Conservation (phyloP, 176 grass and related monocot genomes). For the Chloris gayana region DNA sequence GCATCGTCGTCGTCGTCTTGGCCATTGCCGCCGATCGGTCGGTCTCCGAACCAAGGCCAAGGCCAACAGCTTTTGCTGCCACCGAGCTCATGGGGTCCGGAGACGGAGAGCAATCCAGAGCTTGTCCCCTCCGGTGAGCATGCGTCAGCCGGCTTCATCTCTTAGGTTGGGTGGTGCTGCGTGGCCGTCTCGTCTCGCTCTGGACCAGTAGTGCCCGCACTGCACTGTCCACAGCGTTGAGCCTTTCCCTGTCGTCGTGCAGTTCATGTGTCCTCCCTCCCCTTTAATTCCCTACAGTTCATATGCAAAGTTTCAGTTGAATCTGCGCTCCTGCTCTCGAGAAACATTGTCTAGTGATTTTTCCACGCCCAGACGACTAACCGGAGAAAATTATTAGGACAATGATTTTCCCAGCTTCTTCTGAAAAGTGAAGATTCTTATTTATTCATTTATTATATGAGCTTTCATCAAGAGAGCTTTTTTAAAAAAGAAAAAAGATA, state of each 20-base stretch:
- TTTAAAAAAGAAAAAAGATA: neutral
- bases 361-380: no score
- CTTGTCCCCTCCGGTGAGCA: neutral
- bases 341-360: no score
- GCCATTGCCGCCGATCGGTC: neutral
- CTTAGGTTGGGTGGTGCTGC: neutral
- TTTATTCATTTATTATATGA: no score
- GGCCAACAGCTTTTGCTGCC: neutral
- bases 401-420: no score
- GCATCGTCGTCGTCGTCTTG: no score
- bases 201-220: neutral
- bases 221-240: neutral
- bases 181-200: neutral
- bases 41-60: neutral
- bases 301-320: no score
- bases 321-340: no score
- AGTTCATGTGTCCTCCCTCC: no score
- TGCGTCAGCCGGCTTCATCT: slow-evolving; percentile 6
- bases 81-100: neutral
- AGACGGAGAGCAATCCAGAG: slow-evolving; percentile 33
- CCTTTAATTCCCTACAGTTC: no score
- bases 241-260: no score
- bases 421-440: no score
- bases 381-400: no score
- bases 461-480: neutral